Evolutionary conservation across 169 alveolate species (phyloP).

Genomic region (Cryptosporidium ubiquitum): DNA sequence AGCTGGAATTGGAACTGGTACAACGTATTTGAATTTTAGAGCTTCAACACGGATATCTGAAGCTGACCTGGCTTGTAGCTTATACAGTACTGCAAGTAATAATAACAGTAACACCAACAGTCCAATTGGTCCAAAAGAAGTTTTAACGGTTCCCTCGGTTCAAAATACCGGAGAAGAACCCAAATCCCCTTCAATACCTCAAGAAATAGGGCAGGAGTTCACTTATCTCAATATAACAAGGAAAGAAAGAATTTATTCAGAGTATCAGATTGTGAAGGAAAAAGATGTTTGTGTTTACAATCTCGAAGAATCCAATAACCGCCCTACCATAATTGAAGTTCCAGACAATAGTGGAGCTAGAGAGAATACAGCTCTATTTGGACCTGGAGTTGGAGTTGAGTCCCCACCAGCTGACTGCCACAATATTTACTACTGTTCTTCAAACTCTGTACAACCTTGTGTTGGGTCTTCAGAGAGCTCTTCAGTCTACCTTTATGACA

Average conservation of each 20-base stretch:
- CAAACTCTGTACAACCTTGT: neutral
- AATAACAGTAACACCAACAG: neutral
- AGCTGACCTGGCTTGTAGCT: neutral
- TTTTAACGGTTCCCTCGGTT: neutral
- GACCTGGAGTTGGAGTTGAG: neutral
- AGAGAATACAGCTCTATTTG: neutral
- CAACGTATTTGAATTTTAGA: neutral
- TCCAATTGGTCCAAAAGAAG: neutral
- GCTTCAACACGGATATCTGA: neutral
- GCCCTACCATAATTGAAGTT: neutral
- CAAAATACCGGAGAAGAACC: neutral
- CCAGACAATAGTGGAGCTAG: neutral
- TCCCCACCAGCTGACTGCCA: neutral
- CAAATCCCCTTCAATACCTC: neutral
- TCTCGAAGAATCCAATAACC: neutral
- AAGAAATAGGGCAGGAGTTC: neutral
- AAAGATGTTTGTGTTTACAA: neutral
- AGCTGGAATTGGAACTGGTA: neutral
- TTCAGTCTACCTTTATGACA: neutral
- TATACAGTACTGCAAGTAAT: neutral
- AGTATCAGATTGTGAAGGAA: neutral
- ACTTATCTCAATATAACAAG: neutral
- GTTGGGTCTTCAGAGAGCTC: neutral
- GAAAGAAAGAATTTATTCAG: neutral
- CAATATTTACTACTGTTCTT: neutral